A percentile compares a stretch with the other conserved stretches of the same genome.
Evolutionary conservation across 805 yeast genomes (phyloP).

Genomic region (Nakazawaea ernobii): DNA sequence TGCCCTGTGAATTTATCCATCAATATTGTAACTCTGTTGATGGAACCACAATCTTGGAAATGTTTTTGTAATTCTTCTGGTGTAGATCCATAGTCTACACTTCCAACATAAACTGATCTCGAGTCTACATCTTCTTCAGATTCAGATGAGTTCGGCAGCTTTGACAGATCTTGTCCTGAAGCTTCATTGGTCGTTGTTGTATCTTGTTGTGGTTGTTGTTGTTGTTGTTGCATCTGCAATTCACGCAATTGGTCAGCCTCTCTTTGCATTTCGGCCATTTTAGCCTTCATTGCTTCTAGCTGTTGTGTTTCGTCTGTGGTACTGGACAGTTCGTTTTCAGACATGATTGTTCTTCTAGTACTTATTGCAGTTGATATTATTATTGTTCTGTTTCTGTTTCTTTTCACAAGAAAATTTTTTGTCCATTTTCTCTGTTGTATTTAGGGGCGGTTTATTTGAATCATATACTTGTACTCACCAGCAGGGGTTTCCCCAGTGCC

Average conservation of each 20-base stretch:
- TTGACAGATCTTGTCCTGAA: background rate
- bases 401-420: too few species aligned
- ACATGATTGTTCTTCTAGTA: background rate
- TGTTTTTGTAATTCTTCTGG: constrained; percentile 77
- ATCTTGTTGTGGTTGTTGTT: constrained; percentile 2
- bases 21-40: constrained; percentile 75
- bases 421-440: too few species aligned
- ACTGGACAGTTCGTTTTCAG: background rate
- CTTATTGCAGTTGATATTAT: background rate
- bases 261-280: constrained; percentile 50
- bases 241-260: constrained; percentile 60
- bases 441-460: too few species aligned
- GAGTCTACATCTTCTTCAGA: constrained; percentile 56
- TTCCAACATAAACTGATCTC: constrained; percentile 76
- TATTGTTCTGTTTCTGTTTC: background rate
- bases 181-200: background rate
- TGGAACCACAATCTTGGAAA: constrained; percentile 64
- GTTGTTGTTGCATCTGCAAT: constrained; percentile 31
- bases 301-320: constrained; percentile 8
- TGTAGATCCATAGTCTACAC: constrained; percentile 74
- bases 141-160: background rate
- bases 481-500: too few species aligned
- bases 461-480: too few species aligned
- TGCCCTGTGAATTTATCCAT: constrained; percentile 71
- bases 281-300: constrained; percentile 32